These are phyloP conservation scores for Pogostemon cablin DNA, from an alignment of 257 asterid genomes.

Conservation along the genomic window DNA sequence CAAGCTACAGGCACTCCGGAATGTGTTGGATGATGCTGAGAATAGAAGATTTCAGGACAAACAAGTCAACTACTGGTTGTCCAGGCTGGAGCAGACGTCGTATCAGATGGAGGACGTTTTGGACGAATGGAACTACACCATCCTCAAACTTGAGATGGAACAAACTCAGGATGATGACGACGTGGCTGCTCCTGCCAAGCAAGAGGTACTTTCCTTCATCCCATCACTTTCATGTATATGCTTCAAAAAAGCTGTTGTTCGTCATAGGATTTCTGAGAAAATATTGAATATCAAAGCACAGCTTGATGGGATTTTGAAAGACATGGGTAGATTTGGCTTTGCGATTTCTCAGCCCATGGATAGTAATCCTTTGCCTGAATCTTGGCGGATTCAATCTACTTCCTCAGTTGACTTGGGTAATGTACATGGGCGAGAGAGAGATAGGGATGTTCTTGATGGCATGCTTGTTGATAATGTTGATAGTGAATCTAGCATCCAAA, in stretches of 20 bases:
- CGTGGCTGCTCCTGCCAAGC: background rate
- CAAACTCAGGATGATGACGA: background rate
- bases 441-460: too few relatives aligned
- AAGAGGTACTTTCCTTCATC: too few relatives aligned
- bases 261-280: constrained; percentile 17
- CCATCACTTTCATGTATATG: too few relatives aligned
- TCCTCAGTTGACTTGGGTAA: constrained; percentile 11
- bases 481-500: too few relatives aligned
- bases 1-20: background rate
- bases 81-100: background rate
- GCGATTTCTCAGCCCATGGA: background rate
- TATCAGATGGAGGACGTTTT: background rate
- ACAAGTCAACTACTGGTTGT: background rate
- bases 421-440: background rate
- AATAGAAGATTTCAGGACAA: background rate
- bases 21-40: background rate
- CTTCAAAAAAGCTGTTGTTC: background rate
- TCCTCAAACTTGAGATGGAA: background rate
- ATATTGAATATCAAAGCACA: background rate
- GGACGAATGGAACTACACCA: background rate
- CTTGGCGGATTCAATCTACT: background rate
- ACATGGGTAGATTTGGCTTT: constrained; percentile 4
- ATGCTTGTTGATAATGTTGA: too few relatives aligned
- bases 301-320: background rate
- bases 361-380: background rate